Percentiles rank a stretch among this genome's conserved stretches.
Evolutionary conservation across 2,329 filamentous ascomycete species (phyloP).

Genomic region (Trichophaea hybrida): DNA sequence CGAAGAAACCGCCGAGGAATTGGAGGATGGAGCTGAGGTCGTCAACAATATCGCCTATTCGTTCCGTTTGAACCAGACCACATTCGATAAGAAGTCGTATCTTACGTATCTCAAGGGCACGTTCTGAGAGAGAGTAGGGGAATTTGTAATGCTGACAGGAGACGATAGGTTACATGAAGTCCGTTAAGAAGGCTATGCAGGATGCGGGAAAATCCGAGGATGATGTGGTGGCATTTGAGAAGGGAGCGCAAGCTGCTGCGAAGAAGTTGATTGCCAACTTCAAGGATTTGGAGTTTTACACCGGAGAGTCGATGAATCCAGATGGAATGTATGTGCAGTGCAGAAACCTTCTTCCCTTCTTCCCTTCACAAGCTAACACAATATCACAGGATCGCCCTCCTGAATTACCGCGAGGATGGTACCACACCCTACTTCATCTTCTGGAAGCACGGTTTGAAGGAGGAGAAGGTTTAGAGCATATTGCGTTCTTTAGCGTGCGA

Average conservation of each 20-base stretch:
- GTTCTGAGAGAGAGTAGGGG: not conserved
- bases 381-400: conserved; percentile 56
- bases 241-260: conserved; percentile 59
- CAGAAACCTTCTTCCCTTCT: not conserved
- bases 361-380: not conserved
- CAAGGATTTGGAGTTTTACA: conserved; percentile 92
- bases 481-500: no score
- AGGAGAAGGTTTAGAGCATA: conserved; percentile 70
- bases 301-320: conserved; percentile 80
- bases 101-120: conserved; percentile 75
- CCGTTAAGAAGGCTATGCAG: conserved; percentile 57
- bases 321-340: conserved; percentile 72
- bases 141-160: no score
- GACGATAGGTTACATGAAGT: conserved; percentile 71
- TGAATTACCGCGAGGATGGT: conserved; percentile 97
- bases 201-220: conserved; percentile 47
- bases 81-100: conserved; percentile 80
- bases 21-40: conserved; percentile 54
- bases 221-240: conserved; percentile 65
- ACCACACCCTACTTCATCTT: conserved; percentile 74
- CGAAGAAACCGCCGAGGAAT: conserved; percentile 63
- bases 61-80: conserved; percentile 70
- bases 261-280: conserved; percentile 68
- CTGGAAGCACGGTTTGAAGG: conserved; percentile 87
- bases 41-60: conserved; percentile 91